Evolutionary conservation across 495 filamentous ascomycete species (phyloP).

Genomic region (Patellaria atrata): DNA sequence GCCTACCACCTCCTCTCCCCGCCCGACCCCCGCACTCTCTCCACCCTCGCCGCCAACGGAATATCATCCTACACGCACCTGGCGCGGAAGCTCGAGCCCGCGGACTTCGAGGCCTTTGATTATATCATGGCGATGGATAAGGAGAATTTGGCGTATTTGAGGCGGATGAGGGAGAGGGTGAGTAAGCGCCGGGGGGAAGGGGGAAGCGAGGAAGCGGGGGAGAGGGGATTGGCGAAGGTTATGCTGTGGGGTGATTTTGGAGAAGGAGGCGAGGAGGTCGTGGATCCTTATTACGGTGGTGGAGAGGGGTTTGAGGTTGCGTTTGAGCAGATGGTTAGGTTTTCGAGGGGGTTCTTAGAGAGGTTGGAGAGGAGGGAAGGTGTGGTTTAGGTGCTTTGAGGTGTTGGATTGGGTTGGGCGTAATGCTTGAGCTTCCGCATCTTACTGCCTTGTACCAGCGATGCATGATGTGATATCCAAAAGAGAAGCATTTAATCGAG

Average conservation of each 20-base stretch:
- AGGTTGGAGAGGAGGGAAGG: constrained; percentile 18
- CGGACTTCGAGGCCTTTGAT: constrained; percentile 73
- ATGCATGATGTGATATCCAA: too few relatives aligned
- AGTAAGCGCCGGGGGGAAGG: constrained; percentile 35
- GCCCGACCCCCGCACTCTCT: constrained; percentile 75
- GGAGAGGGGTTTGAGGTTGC: constrained; percentile 70
- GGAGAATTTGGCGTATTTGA: constrained; percentile 60
- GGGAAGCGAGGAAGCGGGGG: constrained; percentile 19
- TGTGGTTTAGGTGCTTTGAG: neutral
- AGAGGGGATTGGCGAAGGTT: constrained; percentile 42
- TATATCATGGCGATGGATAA: constrained; percentile 93
- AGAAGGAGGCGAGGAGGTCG: constrained; percentile 50
- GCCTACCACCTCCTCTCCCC: constrained; percentile 62
- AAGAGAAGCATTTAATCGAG: too few relatives aligned
- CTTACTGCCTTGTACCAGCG: too few relatives aligned
- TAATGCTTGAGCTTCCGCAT: too few relatives aligned
- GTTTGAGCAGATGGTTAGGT: constrained; percentile 67
- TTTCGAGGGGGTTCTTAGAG: constrained; percentile 61
- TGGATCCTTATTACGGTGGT: constrained; percentile 86
- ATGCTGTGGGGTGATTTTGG: constrained; percentile 80
- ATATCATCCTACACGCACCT: constrained; percentile 63
- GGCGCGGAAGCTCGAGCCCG: constrained; percentile 55
- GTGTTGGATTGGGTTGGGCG: too few relatives aligned
- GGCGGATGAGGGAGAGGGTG: constrained; percentile 40
- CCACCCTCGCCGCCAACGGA: constrained; percentile 56